These are phyloP conservation scores for Xylaria sp. DNA, from an alignment of 2,329 filamentous ascomycete genomes.

Conservation along the genomic window DNA sequence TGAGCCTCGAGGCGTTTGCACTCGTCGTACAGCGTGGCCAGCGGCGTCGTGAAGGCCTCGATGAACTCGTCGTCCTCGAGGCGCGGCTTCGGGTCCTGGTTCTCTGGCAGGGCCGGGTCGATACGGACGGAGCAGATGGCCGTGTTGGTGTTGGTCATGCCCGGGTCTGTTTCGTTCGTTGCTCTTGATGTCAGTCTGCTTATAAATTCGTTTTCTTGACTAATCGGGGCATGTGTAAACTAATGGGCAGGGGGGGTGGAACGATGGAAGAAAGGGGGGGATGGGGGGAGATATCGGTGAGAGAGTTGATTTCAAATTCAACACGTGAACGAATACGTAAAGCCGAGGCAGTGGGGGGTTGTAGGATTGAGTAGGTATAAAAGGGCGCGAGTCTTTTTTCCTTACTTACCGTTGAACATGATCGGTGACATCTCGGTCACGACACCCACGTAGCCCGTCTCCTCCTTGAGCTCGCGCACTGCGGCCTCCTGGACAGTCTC, in stretches of 20 bases:
- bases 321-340: background rate
- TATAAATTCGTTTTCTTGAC: background rate
- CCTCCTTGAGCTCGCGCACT: slow-evolving; percentile 59
- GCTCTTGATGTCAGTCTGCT: background rate
- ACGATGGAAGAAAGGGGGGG: background rate
- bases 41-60: slow-evolving; percentile 66
- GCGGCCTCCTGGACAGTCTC: slow-evolving; percentile 59
- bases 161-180: slow-evolving; percentile 1
- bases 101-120: slow-evolving; percentile 63
- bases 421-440: slow-evolving; percentile 41
- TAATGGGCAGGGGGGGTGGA: no score
- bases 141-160: slow-evolving; percentile 43
- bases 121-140: slow-evolving; percentile 68
- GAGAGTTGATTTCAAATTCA: no score
- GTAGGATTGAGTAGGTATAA: no score
- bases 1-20: slow-evolving; percentile 61
- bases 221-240: no score
- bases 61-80: slow-evolving; percentile 80
- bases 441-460: slow-evolving; percentile 59
- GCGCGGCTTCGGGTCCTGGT: slow-evolving; percentile 62
- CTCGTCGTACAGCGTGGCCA: slow-evolving; percentile 59
- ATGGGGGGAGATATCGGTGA: background rate
- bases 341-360: background rate
- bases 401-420: slow-evolving; percentile 32
- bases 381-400: no score